phyloP scores from a whole-genome alignment of 2,329 filamentous ascomycete genomes.

The Pestalotiopsis sp. region DNA sequence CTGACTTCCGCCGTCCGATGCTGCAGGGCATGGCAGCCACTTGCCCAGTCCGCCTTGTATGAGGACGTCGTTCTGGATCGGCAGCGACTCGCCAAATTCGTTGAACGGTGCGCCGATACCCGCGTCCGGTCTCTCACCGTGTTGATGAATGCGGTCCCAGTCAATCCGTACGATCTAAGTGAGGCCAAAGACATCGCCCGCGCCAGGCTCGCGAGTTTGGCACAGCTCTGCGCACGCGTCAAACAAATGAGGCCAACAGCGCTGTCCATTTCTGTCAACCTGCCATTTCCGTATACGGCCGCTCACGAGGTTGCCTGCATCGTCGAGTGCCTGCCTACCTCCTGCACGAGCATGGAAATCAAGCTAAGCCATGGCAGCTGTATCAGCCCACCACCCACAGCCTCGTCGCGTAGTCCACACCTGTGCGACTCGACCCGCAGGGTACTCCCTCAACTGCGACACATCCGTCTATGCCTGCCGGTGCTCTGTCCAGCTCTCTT shows the following conservation, averaged over 20 bases:
- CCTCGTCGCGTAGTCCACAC: neutral
- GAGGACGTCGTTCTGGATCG: slow-evolving; percentile 13
- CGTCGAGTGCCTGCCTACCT: neutral
- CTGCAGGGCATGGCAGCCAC: slow-evolving; percentile 12
- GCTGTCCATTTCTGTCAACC: neutral
- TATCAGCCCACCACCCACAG: neutral
- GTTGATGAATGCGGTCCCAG: neutral
- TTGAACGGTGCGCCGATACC: neutral
- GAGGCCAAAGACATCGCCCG: neutral
- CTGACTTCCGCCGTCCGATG: slow-evolving; percentile 3
- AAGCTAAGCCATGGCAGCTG: neutral
- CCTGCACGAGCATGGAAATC: neutral
- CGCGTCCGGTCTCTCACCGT: neutral
- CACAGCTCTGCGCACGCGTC: neutral
- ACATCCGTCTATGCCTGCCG: neutral
- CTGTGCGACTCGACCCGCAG: neutral
- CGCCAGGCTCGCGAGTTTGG: neutral
- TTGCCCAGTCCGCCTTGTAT: slow-evolving; percentile 12
- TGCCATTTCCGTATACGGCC: neutral
- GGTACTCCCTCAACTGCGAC: neutral
- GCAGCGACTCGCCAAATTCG: neutral
- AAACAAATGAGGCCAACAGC: fast-evolving
- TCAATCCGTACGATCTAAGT: neutral
- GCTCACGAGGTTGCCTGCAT: neutral
- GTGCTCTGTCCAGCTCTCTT: neutral